Evolutionary conservation across 2,329 filamentous ascomycete species (phyloP).

Genomic region (Trichothecium sympodiale): DNA sequence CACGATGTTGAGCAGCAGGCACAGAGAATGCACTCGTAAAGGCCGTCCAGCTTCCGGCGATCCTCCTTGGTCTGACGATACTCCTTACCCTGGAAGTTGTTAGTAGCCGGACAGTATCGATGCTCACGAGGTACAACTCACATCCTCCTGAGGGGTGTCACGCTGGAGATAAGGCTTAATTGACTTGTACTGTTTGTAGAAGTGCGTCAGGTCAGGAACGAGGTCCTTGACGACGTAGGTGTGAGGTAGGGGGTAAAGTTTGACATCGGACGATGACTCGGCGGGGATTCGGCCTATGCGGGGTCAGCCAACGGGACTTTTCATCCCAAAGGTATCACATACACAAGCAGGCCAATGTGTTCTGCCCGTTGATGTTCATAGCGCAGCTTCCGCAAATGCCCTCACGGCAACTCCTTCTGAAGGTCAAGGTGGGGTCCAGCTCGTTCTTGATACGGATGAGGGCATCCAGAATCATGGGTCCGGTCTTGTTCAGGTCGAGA

Average conservation of each 20-base stretch:
- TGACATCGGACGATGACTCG: slow-evolving; percentile 68
- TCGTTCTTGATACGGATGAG: slow-evolving; percentile 99
- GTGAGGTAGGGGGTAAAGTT: slow-evolving; percentile 96
- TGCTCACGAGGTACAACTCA: slow-evolving; percentile 35
- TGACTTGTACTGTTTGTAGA: slow-evolving; percentile 99
- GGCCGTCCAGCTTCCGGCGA: slow-evolving; percentile 90
- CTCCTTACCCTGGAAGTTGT: slow-evolving; percentile 63
- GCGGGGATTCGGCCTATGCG: slow-evolving; percentile 77
- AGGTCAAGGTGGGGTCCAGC: slow-evolving; percentile 90
- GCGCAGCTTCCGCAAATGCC: slow-evolving; percentile 97
- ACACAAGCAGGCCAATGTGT: slow-evolving; percentile 97
- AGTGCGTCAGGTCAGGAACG: slow-evolving; percentile 92
- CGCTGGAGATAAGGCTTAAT: slow-evolving; percentile 98
- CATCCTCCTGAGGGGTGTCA: slow-evolving; percentile 71
- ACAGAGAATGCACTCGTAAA: slow-evolving; percentile 99
- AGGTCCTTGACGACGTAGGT: slow-evolving; percentile 99
- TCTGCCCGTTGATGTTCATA: slow-evolving; percentile 99
- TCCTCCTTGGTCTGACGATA: slow-evolving; percentile 85
- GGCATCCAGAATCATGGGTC: slow-evolving; percentile 95
- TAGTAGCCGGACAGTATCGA: slow-evolving; percentile 3
- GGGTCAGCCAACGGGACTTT: slow-evolving; percentile 15
- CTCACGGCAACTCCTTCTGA: slow-evolving; percentile 91
- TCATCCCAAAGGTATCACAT: slow-evolving; percentile 31
- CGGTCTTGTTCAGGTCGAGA: slow-evolving; percentile 96
- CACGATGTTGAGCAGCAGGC: slow-evolving; percentile 98